Conservation (phyloP, 176 grass and related monocot genomes). For the Rhynchospora tenuis region DNA sequence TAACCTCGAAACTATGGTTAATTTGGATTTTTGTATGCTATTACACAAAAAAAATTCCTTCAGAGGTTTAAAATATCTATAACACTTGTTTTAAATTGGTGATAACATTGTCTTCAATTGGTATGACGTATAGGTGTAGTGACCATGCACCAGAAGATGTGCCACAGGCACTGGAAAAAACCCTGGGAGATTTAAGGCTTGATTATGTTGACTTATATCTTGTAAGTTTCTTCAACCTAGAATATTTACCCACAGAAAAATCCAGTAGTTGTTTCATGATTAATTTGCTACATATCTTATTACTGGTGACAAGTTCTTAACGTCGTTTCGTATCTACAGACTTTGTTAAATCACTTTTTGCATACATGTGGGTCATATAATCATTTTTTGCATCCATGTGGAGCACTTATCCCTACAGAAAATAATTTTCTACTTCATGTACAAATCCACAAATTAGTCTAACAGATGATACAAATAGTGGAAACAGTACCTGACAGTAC, state of each 20-base stretch:
- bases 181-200: conserved; percentile 51
- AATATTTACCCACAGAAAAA: not conserved
- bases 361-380: too few species aligned
- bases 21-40: not conserved
- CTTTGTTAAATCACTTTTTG: too few species aligned
- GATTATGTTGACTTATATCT: conserved; percentile 76
- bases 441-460: not conserved
- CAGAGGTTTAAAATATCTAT: not conserved
- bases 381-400: not conserved
- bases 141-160: conserved; percentile 58
- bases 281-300: not conserved
- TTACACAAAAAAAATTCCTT: not conserved
- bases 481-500: too few species aligned
- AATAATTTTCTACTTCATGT: not conserved
- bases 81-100: too few species aligned
- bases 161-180: conserved; percentile 32
- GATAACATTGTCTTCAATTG: not conserved
- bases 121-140: conserved; percentile 37
- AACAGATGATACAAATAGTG: not conserved
- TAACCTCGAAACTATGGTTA: conserved; percentile 25
- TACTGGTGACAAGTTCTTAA: too few species aligned
- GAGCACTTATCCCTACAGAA: not conserved
- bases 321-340: too few species aligned
- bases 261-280: not conserved
- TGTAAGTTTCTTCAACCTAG: conserved; percentile 29